These are phyloP conservation scores for Aspergillus heteromorphus DNA, from an alignment of 495 filamentous ascomycete genomes.

Conservation along the genomic window DNA sequence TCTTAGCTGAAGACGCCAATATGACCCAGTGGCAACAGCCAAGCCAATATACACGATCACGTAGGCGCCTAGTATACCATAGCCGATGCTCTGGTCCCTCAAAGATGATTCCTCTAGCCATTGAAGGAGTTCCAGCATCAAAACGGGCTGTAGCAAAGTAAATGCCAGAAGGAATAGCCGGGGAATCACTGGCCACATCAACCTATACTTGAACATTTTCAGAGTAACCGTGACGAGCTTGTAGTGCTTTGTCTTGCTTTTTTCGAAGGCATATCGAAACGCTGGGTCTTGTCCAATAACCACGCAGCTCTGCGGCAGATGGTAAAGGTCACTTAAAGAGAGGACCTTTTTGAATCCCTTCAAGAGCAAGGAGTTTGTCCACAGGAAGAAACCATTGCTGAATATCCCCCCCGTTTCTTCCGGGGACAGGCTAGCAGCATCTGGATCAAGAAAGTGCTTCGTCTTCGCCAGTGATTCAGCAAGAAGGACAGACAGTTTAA, in stretches of 20 bases:
- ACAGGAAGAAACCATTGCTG: background rate
- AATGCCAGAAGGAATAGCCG: background rate
- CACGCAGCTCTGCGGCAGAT: background rate
- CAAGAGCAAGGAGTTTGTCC: background rate
- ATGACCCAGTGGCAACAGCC: background rate
- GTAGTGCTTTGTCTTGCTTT: background rate
- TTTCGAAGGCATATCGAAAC: background rate
- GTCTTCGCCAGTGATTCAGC: background rate
- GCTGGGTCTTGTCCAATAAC: background rate
- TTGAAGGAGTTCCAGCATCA: background rate
- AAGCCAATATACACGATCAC: background rate
- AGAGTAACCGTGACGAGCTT: background rate
- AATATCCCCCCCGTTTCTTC: background rate
- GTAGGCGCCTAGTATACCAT: background rate
- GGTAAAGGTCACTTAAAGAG: background rate
- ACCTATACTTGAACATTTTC: background rate
- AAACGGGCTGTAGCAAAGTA: background rate
- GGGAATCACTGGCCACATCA: background rate
- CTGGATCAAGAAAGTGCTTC: background rate
- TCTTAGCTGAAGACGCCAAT: background rate
- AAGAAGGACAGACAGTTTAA: background rate
- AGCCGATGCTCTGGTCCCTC: background rate
- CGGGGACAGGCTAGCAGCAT: background rate
- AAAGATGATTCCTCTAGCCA: background rate
- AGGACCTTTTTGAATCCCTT: background rate